A percentile compares a stretch with the other conserved stretches of the same genome.
phyloP scores from a whole-genome alignment of 192 early-diverging fungal genomes.

The Powellomyces hirtus region DNA sequence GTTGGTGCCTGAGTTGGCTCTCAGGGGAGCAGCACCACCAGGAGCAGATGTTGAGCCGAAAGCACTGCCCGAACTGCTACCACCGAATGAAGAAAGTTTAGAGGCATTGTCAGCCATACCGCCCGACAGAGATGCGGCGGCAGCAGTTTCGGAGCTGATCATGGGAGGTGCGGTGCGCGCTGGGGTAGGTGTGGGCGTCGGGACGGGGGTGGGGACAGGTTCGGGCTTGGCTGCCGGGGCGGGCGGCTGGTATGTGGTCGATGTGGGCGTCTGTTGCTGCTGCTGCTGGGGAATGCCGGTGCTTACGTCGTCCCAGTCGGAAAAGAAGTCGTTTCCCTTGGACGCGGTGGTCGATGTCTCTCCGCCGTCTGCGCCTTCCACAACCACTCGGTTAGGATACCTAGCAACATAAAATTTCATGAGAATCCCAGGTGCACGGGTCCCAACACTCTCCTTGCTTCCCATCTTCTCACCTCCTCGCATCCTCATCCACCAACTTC shows the following conservation, averaged over 20 bases:
- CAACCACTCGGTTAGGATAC: slow-evolving; percentile 41
- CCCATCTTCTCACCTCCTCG: slow-evolving; percentile 20
- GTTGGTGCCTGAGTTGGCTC: slow-evolving; percentile 20
- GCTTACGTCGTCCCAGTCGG: slow-evolving; percentile 50
- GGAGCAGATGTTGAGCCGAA: slow-evolving; percentile 8
- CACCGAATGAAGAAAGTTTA: too few species aligned
- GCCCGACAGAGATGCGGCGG: slow-evolving; percentile 19
- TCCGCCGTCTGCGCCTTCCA: slow-evolving; percentile 36
- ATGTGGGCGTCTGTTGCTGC: slow-evolving; percentile 13
- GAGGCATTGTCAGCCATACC: not conserved
- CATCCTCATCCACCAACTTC: slow-evolving; percentile 71
- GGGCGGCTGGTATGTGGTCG: not conserved
- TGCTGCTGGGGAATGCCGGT: slow-evolving; percentile 20
- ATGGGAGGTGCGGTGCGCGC: slow-evolving; percentile 16
- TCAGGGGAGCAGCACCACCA: not conserved
- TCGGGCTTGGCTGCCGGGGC: slow-evolving; percentile 5
- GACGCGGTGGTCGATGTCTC: slow-evolving; percentile 20
- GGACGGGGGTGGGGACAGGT: slow-evolving; percentile 8
- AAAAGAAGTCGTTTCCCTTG: slow-evolving; percentile 64
- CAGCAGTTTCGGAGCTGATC: slow-evolving; percentile 30
- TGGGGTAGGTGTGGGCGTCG: slow-evolving; percentile 19
- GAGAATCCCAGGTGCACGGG: too few species aligned
- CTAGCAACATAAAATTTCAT: not conserved
- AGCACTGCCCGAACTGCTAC: too few species aligned
- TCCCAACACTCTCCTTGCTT: too few species aligned